phyloP scores from a whole-genome alignment of 2,329 filamentous ascomycete species.

The Zasmidium cellare region DNA sequence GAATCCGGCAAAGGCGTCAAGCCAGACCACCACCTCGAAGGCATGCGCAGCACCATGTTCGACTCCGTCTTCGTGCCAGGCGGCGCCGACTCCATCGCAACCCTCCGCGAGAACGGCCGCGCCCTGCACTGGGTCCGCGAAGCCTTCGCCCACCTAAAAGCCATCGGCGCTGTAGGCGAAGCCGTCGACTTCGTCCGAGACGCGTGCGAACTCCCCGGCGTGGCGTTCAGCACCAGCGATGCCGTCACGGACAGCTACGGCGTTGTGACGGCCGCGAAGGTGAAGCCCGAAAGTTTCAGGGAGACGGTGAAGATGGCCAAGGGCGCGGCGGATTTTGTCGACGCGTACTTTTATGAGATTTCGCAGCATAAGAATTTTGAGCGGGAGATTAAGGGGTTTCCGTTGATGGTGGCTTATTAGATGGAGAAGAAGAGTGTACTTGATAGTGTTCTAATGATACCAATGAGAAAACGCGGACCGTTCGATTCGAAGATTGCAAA shows the following conservation, averaged over 20 bases:
- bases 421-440: background rate
- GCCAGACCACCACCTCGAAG: slow-evolving; percentile 78
- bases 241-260: slow-evolving; percentile 70
- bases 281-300: slow-evolving; percentile 58
- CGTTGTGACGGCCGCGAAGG: slow-evolving; percentile 66
- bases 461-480: background rate
- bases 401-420: slow-evolving; percentile 67
- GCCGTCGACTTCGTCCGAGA: slow-evolving; percentile 63
- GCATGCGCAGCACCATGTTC: slow-evolving; percentile 77
- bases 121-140: slow-evolving; percentile 76
- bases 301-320: slow-evolving; percentile 65
- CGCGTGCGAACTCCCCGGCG: slow-evolving; percentile 46
- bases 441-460: background rate
- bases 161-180: slow-evolving; percentile 74
- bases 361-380: slow-evolving; percentile 73
- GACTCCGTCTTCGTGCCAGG: slow-evolving; percentile 78
- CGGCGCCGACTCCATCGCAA: slow-evolving; percentile 62
- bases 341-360: slow-evolving; percentile 69
- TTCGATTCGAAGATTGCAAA: no score
- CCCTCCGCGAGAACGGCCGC: slow-evolving; percentile 68
- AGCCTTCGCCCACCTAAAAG: slow-evolving; percentile 78
- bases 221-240: slow-evolving; percentile 50
- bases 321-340: slow-evolving; percentile 67
- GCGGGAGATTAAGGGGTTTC: slow-evolving; percentile 71
- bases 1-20: slow-evolving; percentile 55